Evolutionary conservation across 306 rosid genomes (phyloP), one percentile per base, ranked within the genome.

Genomic region (Hippophae rhamnoides): DNA sequence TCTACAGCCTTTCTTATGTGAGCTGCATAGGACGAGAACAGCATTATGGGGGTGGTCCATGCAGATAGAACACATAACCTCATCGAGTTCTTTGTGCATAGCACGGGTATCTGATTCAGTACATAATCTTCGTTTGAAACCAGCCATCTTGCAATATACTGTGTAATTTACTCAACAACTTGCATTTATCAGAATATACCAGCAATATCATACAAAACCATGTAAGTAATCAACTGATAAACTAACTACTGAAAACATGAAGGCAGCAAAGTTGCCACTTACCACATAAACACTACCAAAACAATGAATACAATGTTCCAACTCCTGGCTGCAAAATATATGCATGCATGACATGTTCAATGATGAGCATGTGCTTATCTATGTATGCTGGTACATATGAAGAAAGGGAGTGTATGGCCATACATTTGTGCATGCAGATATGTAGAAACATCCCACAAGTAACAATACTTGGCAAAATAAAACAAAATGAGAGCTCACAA

Each of bases 31-130:
- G 62, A 90, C 92, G 72, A 90, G 92, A 81, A 90, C 97, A 66
- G 97, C 97, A 85, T 90, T 90, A 86, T 90, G 97, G 62, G 97
- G 97, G 79, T 90, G 97, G 76, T 90, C 97, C 95, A 90, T 90
- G 92, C 97, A 90, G 84, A 90, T 85, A 54, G 97, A 83, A 85
- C 97, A 90, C 69, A 94, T 81, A 75, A 85, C 86, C 52, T 86
- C 97, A 83, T 90, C 97, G 89, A 90, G 76, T 85, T 90, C 97
- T 90, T 83, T 87, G 90, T 85, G 84, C 78, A 90, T 84, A 67
- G 92, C 89, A 87, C 60, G 82, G 57, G 69, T 79, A 70, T 90
- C 98, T 70, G 96, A 85, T 83, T 82, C 95, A 79, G 76, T 87
- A 87, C 81, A 82, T 68, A 90, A 71, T 74, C 98, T 90, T 81